phyloP scores from a whole-genome alignment of 345 rosid genomes.

The Brassica carinata region DNA sequence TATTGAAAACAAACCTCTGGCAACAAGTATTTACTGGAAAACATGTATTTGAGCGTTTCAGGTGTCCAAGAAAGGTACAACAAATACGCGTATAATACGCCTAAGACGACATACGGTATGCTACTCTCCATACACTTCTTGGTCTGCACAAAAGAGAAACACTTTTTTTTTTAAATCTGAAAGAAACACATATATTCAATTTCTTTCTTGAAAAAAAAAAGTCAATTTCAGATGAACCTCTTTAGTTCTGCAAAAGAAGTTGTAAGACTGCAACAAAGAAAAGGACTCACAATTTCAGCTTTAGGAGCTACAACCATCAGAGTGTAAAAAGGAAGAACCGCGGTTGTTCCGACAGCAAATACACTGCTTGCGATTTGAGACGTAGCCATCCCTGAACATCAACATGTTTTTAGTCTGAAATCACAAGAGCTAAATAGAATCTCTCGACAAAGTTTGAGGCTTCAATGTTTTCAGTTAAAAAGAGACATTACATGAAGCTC shows the following conservation, averaged over 20 bases:
- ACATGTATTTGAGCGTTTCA: slow-evolving; percentile 62
- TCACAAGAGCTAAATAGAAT: background rate
- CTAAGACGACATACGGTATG: slow-evolving; percentile 67
- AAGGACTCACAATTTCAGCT: slow-evolving; percentile 62
- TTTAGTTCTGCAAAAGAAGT: background rate
- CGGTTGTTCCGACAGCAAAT: slow-evolving; percentile 74
- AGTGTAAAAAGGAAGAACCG: slow-evolving; percentile 89
- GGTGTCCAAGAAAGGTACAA: slow-evolving; percentile 94
- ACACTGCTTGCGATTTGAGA: slow-evolving; percentile 68
- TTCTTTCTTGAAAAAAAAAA: no score
- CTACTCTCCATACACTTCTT: slow-evolving; percentile 72
- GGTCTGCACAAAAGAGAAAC: slow-evolving; percentile 53
- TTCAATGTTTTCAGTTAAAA: background rate
- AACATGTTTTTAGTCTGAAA: background rate
- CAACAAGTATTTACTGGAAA: slow-evolving; percentile 71
- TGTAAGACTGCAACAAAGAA: background rate
- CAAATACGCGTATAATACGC: slow-evolving; percentile 68
- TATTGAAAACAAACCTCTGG: slow-evolving; percentile 65
- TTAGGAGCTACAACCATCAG: slow-evolving; percentile 94
- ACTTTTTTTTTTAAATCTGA: no score
- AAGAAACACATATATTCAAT: background rate
- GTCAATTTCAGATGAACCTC: background rate
- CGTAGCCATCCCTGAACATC: slow-evolving; percentile 59
- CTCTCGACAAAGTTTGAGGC: background rate
- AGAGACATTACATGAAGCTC: slow-evolving; percentile 75